Evolutionary conservation across 2,329 filamentous ascomycete species (phyloP).

Genomic region (Claviceps africana): DNA sequence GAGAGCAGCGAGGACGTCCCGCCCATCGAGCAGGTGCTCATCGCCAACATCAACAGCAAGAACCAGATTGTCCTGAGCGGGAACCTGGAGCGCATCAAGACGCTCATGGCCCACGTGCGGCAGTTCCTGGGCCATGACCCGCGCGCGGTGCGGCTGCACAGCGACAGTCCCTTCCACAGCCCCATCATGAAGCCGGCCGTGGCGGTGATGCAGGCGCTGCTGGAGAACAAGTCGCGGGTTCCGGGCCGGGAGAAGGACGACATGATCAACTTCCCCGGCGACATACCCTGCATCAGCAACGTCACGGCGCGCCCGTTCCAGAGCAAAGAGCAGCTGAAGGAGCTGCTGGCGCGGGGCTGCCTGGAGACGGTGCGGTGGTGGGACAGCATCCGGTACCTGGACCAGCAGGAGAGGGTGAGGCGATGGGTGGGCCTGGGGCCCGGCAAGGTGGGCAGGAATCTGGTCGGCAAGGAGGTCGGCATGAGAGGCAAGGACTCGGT

Average conservation of each 20-base stretch:
- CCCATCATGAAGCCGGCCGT: conserved; percentile 82
- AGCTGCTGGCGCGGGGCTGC: conserved; percentile 65
- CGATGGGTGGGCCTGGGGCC: conserved; percentile 88
- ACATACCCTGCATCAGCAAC: conserved; percentile 72
- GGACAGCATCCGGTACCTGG: conserved; percentile 80
- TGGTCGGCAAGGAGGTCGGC: conserved; percentile 90
- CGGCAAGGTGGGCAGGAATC: conserved; percentile 81
- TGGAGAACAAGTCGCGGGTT: conserved; percentile 44
- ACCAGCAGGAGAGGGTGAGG: conserved; percentile 66
- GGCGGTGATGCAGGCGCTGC: conserved; percentile 53
- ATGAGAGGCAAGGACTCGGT: conserved; percentile 64
- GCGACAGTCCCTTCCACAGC: conserved; percentile 81
- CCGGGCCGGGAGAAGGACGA: conserved; percentile 42
- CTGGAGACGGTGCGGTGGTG: conserved; percentile 93
- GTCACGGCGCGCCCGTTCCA: conserved; percentile 67
- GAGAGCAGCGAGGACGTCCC: conserved; percentile 55
- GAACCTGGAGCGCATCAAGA: conserved; percentile 67
- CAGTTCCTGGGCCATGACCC: conserved; percentile 90
- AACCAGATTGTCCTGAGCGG: conserved; percentile 93
- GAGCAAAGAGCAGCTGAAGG: conserved; percentile 60
- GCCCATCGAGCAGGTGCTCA: conserved; percentile 72
- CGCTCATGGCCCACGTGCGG: conserved; percentile 67
- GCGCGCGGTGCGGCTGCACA: conserved; percentile 71
- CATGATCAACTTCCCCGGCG: conserved; percentile 60
- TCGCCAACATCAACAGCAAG: conserved; percentile 90